Conservation (phyloP, 176 grass and related monocot genomes). For the Triticum timopheevii region DNA sequence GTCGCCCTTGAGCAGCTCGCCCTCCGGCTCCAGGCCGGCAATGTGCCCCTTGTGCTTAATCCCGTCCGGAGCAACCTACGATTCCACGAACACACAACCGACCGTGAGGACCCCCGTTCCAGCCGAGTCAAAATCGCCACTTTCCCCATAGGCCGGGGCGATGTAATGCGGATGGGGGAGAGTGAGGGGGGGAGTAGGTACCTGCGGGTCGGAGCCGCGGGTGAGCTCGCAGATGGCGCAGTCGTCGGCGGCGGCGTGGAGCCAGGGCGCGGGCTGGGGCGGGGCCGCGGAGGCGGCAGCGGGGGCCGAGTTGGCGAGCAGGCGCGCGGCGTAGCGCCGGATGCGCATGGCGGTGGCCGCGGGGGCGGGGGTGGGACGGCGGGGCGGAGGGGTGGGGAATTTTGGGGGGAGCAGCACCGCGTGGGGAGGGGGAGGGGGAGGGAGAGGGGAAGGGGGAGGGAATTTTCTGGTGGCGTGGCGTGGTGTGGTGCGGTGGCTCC, state of each 20-base stretch:
- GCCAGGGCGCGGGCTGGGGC: constrained; percentile 35
- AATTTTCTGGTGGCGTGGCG: constrained; percentile 39
- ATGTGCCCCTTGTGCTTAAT: constrained; percentile 40
- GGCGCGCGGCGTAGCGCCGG: constrained; percentile 57
- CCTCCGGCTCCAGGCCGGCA: constrained; percentile 4
- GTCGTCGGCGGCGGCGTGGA: constrained; percentile 41
- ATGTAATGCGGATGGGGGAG: constrained; percentile 27
- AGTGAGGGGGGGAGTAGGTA: neutral
- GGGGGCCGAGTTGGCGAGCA: constrained; percentile 35
- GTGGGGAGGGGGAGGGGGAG: neutral
- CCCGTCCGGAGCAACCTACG: constrained; percentile 37
- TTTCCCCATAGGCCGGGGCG: neutral
- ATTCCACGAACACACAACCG: neutral
- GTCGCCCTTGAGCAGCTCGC: constrained; percentile 7
- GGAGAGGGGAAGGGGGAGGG: neutral
- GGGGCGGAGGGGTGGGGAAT: constrained; percentile 47
- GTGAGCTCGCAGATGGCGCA: constrained; percentile 50
- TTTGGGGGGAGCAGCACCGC: constrained; percentile 21
- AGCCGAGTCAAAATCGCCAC: neutral
- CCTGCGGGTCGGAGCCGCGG: constrained; percentile 32
- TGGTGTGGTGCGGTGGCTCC: neutral
- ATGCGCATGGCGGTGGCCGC: constrained; percentile 49
- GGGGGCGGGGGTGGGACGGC: neutral
- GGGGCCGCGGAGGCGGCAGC: constrained; percentile 1
- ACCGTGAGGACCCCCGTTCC: neutral